Evolutionary conservation across 2,329 filamentous ascomycete genomes (phyloP).

Genomic region (Monilinia laxa): DNA sequence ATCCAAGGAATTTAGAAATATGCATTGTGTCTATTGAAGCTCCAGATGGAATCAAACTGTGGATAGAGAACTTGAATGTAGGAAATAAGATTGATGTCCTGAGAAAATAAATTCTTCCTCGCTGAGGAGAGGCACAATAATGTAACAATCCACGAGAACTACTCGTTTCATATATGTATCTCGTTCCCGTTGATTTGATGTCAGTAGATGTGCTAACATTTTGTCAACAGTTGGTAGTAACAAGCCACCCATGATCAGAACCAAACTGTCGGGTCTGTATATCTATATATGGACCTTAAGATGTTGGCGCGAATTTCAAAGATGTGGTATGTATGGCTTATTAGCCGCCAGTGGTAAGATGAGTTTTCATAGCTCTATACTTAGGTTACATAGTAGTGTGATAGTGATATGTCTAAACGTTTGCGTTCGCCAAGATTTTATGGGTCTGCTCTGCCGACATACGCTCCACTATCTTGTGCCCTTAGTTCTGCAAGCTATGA

Average conservation of each 20-base stretch:
- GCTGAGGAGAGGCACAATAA: background rate
- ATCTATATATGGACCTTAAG: background rate
- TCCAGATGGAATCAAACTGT: background rate
- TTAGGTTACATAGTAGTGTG: background rate
- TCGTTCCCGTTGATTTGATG: background rate
- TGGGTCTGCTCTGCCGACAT: background rate
- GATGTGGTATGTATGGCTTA: background rate
- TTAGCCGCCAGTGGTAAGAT: slow-evolving; percentile 6
- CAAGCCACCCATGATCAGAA: slow-evolving; percentile 11
- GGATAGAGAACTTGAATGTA: background rate
- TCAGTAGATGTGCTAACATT: background rate
- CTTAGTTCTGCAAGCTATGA: background rate
- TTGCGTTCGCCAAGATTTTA: background rate
- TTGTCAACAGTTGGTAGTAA: slow-evolving; percentile 12
- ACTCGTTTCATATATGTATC: slow-evolving; percentile 10
- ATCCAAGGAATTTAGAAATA: background rate
- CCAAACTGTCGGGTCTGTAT: slow-evolving; percentile 5
- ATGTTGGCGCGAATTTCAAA: background rate
- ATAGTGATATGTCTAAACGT: slow-evolving; percentile 9
- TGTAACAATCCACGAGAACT: background rate
- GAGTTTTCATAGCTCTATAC: background rate
- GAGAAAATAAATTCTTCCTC: background rate
- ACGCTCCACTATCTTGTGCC: background rate
- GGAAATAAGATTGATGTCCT: background rate
- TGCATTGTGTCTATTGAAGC: slow-evolving; percentile 6